Evolutionary conservation across 192 early-diverging fungal species (phyloP).

Genomic region (Linnemannia exigua): DNA sequence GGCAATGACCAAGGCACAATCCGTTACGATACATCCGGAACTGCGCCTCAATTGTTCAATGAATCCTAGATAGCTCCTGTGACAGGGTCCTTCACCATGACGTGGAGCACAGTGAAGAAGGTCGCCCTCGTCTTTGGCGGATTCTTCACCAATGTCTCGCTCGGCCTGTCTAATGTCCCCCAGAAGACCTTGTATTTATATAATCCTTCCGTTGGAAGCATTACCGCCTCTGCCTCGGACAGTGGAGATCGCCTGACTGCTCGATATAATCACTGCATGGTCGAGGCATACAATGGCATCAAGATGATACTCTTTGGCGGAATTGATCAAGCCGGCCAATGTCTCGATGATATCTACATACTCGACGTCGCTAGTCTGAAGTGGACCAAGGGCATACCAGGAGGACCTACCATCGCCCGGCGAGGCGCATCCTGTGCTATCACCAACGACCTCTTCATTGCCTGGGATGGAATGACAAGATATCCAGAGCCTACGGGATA

Average conservation of each 20-base stretch:
- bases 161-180: no score
- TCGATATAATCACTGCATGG: not conserved
- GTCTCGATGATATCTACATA: slow-evolving; percentile 12
- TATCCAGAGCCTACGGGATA: not conserved
- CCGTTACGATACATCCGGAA: not conserved
- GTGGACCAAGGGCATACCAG: slow-evolving; percentile 18
- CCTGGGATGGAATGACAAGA: not conserved
- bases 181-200: not conserved
- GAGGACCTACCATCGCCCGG: not conserved
- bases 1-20: not conserved
- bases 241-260: not conserved
- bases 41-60: no score
- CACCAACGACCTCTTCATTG: slow-evolving; percentile 23
- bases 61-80: no score
- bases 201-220: not conserved
- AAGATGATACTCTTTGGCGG: slow-evolving; percentile 17
- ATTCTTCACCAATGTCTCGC: no score
- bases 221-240: not conserved
- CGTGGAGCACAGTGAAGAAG: no score
- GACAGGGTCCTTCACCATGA: no score
- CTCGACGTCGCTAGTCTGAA: slow-evolving; percentile 10
- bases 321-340: not conserved
- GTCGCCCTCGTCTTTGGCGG: no score
- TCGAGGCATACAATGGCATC: not conserved
- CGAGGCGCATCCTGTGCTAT: not conserved